Conservation (phyloP, 768 basidiomycete genomes). For the Leccinum uliginosum region DNA sequence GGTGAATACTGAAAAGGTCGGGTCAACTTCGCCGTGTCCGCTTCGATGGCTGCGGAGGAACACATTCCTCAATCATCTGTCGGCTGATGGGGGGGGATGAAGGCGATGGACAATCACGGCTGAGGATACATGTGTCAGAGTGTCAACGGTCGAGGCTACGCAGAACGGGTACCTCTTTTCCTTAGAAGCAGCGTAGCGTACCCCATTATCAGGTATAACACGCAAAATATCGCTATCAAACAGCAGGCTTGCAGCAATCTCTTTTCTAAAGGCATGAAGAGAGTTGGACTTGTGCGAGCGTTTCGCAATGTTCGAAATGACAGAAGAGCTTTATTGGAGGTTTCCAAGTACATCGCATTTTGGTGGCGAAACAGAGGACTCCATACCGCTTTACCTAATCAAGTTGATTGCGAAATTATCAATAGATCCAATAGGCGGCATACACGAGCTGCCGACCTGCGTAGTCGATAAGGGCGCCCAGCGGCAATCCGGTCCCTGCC, state of each 20-base stretch:
- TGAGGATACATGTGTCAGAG: not conserved
- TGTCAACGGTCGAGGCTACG: not conserved
- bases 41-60: not conserved
- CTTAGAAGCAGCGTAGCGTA: not conserved
- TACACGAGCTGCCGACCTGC: conserved; percentile 13
- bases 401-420: not conserved
- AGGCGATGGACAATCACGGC: conserved; percentile 8
- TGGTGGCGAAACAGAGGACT: conserved; percentile 26
- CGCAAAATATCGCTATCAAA: conserved; percentile 17
- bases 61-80: conserved; percentile 14
- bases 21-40: not conserved
- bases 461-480: conserved; percentile 23
- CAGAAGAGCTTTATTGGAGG: conserved; percentile 17
- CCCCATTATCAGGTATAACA: conserved; percentile 8
- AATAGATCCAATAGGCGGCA: not conserved
- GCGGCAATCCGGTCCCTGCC: conserved; percentile 24
- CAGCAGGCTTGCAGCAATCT: not conserved
- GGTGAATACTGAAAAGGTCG: not conserved
- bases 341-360: conserved; percentile 17
- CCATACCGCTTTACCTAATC: conserved; percentile 24
- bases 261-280: not conserved
- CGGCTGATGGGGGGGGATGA: conserved; percentile 18
- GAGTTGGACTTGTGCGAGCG: conserved; percentile 2
- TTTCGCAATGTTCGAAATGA: conserved; percentile 9
- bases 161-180: conserved; percentile 3